Evolutionary conservation across 1,284 basidiomycete genomes (phyloP).

Genomic region (Mycena sp.): DNA sequence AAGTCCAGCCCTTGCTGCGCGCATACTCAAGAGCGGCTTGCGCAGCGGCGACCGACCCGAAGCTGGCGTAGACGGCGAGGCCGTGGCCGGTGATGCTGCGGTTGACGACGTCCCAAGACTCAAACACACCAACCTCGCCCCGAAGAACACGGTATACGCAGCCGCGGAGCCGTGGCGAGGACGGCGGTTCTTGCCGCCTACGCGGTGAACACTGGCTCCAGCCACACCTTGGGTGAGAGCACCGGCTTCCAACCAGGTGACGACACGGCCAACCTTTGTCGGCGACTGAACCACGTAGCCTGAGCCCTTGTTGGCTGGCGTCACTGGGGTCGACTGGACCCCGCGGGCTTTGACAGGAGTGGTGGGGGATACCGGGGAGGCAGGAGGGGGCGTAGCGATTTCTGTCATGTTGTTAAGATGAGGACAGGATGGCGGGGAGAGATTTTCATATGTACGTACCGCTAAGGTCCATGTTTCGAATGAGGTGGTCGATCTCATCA

Average conservation of each 20-base stretch:
- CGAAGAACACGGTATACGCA: background rate
- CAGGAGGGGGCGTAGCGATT: background rate
- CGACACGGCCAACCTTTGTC: no score
- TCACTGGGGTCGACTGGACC: background rate
- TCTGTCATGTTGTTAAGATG: no score
- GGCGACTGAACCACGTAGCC: no score
- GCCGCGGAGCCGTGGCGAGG: background rate
- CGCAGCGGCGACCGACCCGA: background rate
- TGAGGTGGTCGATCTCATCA: background rate
- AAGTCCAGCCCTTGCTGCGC: background rate
- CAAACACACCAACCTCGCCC: background rate
- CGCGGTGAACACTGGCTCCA: background rate
- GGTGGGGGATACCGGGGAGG: background rate
- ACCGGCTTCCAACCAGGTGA: background rate
- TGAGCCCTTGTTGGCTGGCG: no score
- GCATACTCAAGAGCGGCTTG: background rate
- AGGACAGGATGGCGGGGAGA: background rate
- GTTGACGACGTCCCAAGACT: background rate
- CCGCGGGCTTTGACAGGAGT: background rate
- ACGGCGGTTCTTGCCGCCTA: no score
- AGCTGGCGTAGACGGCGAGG: background rate
- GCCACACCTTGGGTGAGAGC: background rate
- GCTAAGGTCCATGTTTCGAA: background rate
- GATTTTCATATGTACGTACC: background rate
- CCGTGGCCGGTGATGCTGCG: slow-evolving; percentile 1